Conservation (phyloP, 805 yeast genomes). For the Ogataea philodendri region DNA sequence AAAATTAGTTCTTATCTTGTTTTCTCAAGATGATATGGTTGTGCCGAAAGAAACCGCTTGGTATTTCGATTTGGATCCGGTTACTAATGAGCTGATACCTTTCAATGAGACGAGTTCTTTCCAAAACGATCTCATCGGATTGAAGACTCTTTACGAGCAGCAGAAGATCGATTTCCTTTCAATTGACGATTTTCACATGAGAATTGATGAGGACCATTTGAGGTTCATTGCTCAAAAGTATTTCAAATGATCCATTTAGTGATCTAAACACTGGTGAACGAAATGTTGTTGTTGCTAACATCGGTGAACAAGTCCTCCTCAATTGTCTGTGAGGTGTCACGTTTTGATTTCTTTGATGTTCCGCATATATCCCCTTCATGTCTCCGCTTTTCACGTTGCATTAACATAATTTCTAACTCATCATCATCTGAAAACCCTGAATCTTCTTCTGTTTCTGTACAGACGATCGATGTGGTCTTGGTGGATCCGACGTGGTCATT, state of each 20-base stretch:
- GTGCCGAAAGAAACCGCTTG: constrained; percentile 73
- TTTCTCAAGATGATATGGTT: constrained; percentile 61
- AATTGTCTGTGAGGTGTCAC: not conserved
- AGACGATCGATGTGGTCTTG: constrained; percentile 1
- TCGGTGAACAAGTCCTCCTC: constrained; percentile 4
- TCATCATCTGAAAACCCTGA: constrained; percentile 21
- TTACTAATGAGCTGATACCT: constrained; percentile 41
- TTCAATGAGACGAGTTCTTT: constrained; percentile 51
- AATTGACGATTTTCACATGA: constrained; percentile 65
- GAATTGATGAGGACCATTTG: constrained; percentile 52
- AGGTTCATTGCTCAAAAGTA: constrained; percentile 42
- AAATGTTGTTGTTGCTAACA: too few relatives aligned
- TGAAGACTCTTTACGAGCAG: constrained; percentile 44
- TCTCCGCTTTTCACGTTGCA: constrained; percentile 5
- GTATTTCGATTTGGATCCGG: constrained; percentile 54
- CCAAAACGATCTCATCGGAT: constrained; percentile 58
- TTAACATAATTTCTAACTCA: constrained; percentile 13
- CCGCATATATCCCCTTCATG: not conserved
- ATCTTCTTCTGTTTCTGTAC: not conserved
- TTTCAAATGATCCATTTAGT: constrained; percentile 23
- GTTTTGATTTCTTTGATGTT: constrained; percentile 2
- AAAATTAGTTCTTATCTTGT: constrained; percentile 57
- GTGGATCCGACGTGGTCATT: constrained; percentile 40
- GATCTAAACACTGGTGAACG: not conserved
- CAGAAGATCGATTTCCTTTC: constrained; percentile 46